Evolutionary conservation across 495 filamentous ascomycete species (phyloP).

Genomic region (Penicillium antarcticum): DNA sequence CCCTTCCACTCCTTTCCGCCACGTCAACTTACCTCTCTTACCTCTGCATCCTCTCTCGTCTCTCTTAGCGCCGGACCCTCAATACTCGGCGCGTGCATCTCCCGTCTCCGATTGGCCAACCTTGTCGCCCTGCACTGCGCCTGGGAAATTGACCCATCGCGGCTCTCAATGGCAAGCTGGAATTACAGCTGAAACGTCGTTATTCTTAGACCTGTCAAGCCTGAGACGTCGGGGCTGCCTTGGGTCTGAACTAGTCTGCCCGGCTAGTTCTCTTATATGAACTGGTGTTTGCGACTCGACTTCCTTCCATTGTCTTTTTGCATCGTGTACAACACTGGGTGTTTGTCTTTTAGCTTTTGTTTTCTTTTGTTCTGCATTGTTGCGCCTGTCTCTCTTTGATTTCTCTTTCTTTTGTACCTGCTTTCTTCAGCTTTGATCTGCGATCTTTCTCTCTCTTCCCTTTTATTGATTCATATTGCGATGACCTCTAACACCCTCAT

Average conservation of each 20-base stretch:
- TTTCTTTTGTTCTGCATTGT: conserved; percentile 1
- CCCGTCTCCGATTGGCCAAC: conserved; percentile 14
- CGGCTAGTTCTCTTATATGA: conserved; percentile 1
- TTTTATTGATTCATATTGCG: conserved; percentile 11
- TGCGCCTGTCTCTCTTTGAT: conserved; percentile 7
- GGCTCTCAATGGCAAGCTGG: conserved; percentile 19
- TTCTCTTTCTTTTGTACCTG: not conserved
- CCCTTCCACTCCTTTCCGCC: not conserved
- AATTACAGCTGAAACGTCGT: conserved; percentile 19
- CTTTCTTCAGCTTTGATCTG: conserved; percentile 6
- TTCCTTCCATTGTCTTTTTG: conserved; percentile 11
- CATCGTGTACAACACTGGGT: conserved; percentile 18
- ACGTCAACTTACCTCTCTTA: not conserved
- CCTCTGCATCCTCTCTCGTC: not conserved
- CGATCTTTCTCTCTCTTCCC: too few species aligned
- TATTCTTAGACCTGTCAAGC: conserved; percentile 26
- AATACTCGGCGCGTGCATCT: conserved; percentile 22
- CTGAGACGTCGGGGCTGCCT: conserved; percentile 19
- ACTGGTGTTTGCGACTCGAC: conserved; percentile 2
- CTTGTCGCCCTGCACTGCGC: conserved; percentile 19
- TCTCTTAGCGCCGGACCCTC: conserved; percentile 19
- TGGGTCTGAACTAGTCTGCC: conserved; percentile 9
- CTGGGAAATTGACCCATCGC: conserved; percentile 19
- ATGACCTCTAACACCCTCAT: conserved; percentile 75
- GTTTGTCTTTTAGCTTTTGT: conserved; percentile 15